phyloP scores from a whole-genome alignment of 495 filamentous ascomycete species.

The Entonaema liquescens region DNA sequence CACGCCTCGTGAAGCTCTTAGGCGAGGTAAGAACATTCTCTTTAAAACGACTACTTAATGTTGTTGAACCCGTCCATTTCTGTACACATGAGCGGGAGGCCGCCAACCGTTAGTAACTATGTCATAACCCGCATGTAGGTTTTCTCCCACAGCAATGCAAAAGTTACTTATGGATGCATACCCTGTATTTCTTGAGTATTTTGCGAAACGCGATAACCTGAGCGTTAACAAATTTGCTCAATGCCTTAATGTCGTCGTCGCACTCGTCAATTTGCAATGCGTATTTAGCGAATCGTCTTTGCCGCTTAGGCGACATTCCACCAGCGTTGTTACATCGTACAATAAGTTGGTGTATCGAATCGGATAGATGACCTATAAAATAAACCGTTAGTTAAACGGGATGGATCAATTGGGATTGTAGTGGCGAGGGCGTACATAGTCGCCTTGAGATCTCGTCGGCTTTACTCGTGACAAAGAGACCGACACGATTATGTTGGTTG shows the following conservation, averaged over 20 bases:
- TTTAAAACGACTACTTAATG: slow-evolving; percentile 66
- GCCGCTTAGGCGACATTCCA: slow-evolving; percentile 49
- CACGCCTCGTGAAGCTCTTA: slow-evolving; percentile 68
- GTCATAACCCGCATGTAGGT: slow-evolving; percentile 21
- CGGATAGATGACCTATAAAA: slow-evolving; percentile 59
- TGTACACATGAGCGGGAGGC: slow-evolving; percentile 20
- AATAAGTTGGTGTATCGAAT: slow-evolving; percentile 59
- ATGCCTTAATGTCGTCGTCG: slow-evolving; percentile 67
- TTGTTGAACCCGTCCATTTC: slow-evolving; percentile 74
- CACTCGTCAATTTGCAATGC: slow-evolving; percentile 56
- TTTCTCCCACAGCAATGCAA: slow-evolving; percentile 12
- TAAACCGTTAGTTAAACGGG: slow-evolving; percentile 9
- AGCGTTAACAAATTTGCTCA: slow-evolving; percentile 69
- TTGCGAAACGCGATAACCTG: slow-evolving; percentile 75
- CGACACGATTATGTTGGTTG: slow-evolving; percentile 71
- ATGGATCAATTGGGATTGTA: slow-evolving; percentile 15
- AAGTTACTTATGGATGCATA: slow-evolving; percentile 29
- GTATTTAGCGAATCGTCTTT: slow-evolving; percentile 60
- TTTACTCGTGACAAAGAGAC: slow-evolving; percentile 76
- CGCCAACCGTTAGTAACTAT: slow-evolving; percentile 22
- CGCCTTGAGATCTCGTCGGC: slow-evolving; percentile 71
- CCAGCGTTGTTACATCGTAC: slow-evolving; percentile 51
- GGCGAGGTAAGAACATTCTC: slow-evolving; percentile 63
- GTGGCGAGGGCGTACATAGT: slow-evolving; percentile 56
- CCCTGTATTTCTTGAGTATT: slow-evolving; percentile 77